Percentiles rank a stretch among this genome's conserved stretches.
phyloP scores from a whole-genome alignment of 2,329 filamentous ascomycete genomes.

The Cladosporium oxysporum region DNA sequence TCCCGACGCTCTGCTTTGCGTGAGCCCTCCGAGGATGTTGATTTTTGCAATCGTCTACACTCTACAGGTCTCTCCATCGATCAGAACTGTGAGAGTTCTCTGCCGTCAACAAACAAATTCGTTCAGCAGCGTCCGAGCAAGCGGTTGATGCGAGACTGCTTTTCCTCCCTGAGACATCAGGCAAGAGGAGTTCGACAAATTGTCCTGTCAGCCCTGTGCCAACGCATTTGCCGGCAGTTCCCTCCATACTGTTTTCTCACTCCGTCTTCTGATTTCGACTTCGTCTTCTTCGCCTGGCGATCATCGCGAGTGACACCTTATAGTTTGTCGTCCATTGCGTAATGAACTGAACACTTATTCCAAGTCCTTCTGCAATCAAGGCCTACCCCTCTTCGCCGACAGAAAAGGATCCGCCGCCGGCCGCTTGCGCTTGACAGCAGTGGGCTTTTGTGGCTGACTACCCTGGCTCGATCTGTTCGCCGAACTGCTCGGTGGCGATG shows the following conservation, averaged over 20 bases:
- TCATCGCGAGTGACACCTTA: background rate
- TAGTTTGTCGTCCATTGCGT: background rate
- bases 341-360: background rate
- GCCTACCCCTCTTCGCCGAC: slow-evolving; percentile 4
- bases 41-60: background rate
- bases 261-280: background rate
- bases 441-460: slow-evolving; percentile 6
- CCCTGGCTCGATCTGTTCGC: background rate
- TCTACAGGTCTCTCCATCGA: background rate
- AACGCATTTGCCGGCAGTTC: background rate
- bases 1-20: background rate
- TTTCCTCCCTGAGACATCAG: background rate
- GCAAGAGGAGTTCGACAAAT: background rate
- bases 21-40: background rate
- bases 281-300: background rate
- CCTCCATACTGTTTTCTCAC: background rate
- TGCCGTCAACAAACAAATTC: background rate
- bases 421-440: slow-evolving; percentile 12
- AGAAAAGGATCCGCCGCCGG: slow-evolving; percentile 14
- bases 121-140: background rate
- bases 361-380: background rate
- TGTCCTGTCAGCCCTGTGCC: background rate
- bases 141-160: background rate
- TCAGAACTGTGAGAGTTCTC: background rate
- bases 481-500: slow-evolving; percentile 8